phyloP scores from a whole-genome alignment of 768 basidiomycete genomes.

The Russula virescens region DNA sequence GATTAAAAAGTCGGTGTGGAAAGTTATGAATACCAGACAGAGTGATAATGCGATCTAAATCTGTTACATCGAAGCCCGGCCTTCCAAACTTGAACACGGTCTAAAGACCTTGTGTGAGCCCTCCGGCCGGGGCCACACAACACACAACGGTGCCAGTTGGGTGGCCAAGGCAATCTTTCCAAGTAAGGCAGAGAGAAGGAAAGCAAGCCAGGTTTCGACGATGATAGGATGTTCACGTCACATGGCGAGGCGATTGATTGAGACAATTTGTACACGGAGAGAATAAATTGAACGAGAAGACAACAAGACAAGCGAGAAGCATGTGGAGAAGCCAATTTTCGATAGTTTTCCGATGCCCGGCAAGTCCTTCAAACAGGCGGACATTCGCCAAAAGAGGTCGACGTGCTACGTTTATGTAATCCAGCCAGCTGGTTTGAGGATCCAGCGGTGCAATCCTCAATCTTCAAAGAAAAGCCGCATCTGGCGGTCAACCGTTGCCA shows the following conservation, averaged over 20 bases:
- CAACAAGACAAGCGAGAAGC: slow-evolving; percentile 12
- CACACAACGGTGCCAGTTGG: not conserved
- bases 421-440: not conserved
- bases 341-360: slow-evolving; percentile 1
- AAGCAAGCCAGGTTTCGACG: not conserved
- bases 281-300: not conserved
- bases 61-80: slow-evolving; percentile 14
- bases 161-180: slow-evolving; percentile 15
- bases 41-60: slow-evolving; percentile 8
- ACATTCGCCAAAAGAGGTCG: not conserved
- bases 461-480: not conserved
- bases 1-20: not conserved
- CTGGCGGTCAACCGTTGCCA: not conserved
- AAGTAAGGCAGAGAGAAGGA: slow-evolving; percentile 11
- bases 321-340: not conserved
- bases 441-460: not conserved
- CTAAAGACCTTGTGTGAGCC: not conserved
- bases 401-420: slow-evolving; percentile 6
- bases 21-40: slow-evolving; percentile 12
- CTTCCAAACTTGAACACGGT: slow-evolving; percentile 12
- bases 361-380: not conserved
- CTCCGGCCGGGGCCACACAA: not conserved
- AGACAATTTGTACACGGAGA: slow-evolving; percentile 1
- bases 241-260: slow-evolving; percentile 16
- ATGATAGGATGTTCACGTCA: slow-evolving; percentile 13